Base-by-base conservation (phyloP, 2,329 filamentous ascomycete species). In the Aspergillus hortae region DNA sequence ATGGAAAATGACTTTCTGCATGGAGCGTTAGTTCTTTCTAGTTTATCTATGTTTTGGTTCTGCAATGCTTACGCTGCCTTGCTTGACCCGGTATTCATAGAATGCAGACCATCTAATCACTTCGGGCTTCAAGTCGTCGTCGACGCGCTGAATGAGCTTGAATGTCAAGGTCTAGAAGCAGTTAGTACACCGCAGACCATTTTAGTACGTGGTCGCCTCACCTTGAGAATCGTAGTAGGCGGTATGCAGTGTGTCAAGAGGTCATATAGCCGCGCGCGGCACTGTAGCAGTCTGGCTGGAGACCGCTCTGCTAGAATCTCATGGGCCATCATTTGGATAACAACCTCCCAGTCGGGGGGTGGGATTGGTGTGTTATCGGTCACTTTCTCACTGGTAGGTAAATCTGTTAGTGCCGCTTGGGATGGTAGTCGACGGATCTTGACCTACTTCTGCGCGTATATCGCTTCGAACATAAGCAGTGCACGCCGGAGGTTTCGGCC, bases 231-330 rank as follows among this genome's bases (percentile, higher is more conserved):
- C 1, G 89, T 95, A 0, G 92, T 96, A 2, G 94, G 83, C 12
- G 95, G 94, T 67, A 99, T 99, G 72, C 95, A 99, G 71, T 99
- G 94, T 6, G 92, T 95, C 44, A 99, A 80, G 32, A 99, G 81
- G 67, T 99, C 94, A 75, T 99, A 99, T n/a, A 99, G 82, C 73
- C 96, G 95, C 9, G 90, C 86, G 57, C 94, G 85, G 44, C 96
- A 91, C 66, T 91, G 84, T 57, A 99, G 76, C 55, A 99, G 92
- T 46, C 90, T 83, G 27, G 88, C 86, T 0, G 94, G 92, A n/a
- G 90, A 90, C 66, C 95, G 90, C 70, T 99, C 92, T 36, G 88
- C 87, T 67, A 96, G 84, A 50, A 99, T 96, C 63, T 97, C 92
- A 65, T 87, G 86, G n/a, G 95, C 92, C 56, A 96, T 88, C 66